Evolutionary conservation across 371 early-diverging fungal genomes (phyloP), one percentile per base, ranked within the genome.

Genomic region (Mortierella sp.): DNA sequence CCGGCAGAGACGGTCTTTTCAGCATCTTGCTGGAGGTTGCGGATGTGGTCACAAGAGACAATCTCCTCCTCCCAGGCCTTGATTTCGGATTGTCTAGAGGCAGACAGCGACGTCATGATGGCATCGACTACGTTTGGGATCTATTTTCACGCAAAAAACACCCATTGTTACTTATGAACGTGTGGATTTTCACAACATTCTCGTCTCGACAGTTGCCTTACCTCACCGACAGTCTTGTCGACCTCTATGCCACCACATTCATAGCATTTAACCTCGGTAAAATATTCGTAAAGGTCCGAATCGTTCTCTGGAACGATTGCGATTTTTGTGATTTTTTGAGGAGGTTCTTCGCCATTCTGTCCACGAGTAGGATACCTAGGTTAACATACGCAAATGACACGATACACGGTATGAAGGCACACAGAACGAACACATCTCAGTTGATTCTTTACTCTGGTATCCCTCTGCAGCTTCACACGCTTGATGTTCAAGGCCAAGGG

Each of bases 1-100:
- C 72, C 72, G 31, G 78, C 72, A 31, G 87, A 84, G n/a, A 87
- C 72, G 32, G 69, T 66, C 53, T 82, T 83, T 15, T 83, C 73
- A 19, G 70, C 69, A 9, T 71, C 81, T 80, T 98, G 98, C 17
- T 58, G 67, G 8, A 97, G 75, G 17, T 85, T 82, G 17, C 84
- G 79, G 19, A 92, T 92, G 72, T 98, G 99, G 41, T 87, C 88
- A 82, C 99, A 98, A 0, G 93, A 72, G 4, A 68, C 78, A 23
- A 90, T 88, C 52, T 94, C 94, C 60, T 94, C 93, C 57, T 94
- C 90, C 99, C 99, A 98, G 5, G 94, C 92, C 72, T 95, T 89
- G 58, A 96, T 90, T 65, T 97, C 96, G 3, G 92, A 91, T 71
- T 93, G 89, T 65, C 92, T 90, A 50, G 87, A 85, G 4, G 97